A percentile compares a stretch with the other conserved stretches of the same genome.
Conservation (phyloP, 106 monocot genomes). For the Dactylorhiza incarnata region DNA sequence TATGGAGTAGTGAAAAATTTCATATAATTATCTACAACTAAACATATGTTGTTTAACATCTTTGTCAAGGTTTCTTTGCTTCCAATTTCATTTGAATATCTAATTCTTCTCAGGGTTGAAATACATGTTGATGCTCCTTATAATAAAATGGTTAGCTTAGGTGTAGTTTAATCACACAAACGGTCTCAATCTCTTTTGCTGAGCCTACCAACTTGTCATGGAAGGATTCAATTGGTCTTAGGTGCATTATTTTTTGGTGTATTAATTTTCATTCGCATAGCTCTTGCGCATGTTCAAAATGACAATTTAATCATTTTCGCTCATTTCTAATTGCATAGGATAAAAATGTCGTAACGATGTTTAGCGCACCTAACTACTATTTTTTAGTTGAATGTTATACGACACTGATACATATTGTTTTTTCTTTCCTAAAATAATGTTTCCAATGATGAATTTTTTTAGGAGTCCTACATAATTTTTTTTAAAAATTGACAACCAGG, state of each 20-base stretch:
- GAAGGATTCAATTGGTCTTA: too few relatives aligned
- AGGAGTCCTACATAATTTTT: neutral
- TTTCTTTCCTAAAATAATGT: neutral
- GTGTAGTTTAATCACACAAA: too few relatives aligned
- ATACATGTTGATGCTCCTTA: constrained; percentile 73
- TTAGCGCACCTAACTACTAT: too few relatives aligned
- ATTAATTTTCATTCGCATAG: too few relatives aligned
- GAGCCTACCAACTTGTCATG: too few relatives aligned
- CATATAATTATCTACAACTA: neutral
- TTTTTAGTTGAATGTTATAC: neutral
- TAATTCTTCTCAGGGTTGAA: constrained; percentile 50
- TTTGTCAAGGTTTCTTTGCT: neutral
- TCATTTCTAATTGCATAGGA: too few relatives aligned
- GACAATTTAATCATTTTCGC: too few relatives aligned
- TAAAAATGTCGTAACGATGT: too few relatives aligned
- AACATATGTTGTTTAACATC: neutral
- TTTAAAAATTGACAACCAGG: neutral
- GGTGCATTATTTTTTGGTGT: too few relatives aligned
- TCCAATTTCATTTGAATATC: neutral
- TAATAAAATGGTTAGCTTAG: constrained; percentile 95
- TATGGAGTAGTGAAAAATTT: neutral
- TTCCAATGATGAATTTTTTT: neutral
- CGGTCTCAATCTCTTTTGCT: too few relatives aligned
- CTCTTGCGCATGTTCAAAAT: too few relatives aligned
- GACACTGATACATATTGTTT: neutral